phyloP scores from a whole-genome alignment of 73 alveolate species.

The Paramecium sonneborni region DNA sequence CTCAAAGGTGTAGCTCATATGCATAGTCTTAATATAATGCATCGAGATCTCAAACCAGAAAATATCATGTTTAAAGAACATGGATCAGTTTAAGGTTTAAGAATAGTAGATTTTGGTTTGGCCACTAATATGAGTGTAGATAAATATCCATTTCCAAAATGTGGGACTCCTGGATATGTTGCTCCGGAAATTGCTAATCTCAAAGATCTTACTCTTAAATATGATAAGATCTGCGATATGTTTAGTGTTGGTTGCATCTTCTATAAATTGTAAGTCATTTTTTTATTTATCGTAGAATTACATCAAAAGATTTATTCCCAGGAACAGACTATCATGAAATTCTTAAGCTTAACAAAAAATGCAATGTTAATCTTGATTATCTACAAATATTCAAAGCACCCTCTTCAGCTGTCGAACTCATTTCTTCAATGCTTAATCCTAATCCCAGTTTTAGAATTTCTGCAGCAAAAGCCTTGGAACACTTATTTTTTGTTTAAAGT shows the following conservation, averaged over 20 bases:
- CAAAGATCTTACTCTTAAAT: conserved; percentile 35
- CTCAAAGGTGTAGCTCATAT: conserved; percentile 85
- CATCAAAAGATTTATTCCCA: conserved; percentile 19
- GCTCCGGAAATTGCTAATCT: conserved; percentile 85
- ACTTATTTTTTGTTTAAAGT: conserved; percentile 59
- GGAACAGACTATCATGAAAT: conserved; percentile 31
- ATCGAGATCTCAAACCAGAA: conserved; percentile 97
- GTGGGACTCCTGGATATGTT: conserved; percentile 83
- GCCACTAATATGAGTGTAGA: conserved; percentile 47
- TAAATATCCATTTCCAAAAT: conserved; percentile 49
- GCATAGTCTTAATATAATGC: conserved; percentile 84
- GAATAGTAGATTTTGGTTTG: conserved; percentile 69
- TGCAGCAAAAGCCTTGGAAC: conserved; percentile 82
- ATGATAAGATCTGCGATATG: conserved; percentile 63
- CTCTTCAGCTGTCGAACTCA: conserved; percentile 54
- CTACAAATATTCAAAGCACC: background rate
- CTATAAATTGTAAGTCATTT: conserved; percentile 38
- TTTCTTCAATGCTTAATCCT: conserved; percentile 73
- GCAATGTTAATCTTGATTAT: conserved; percentile 3
- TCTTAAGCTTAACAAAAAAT: conserved; percentile 8
- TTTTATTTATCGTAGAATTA: background rate
- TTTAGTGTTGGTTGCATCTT: conserved; percentile 68
- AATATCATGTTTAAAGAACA: conserved; percentile 82
- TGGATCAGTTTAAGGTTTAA: background rate
- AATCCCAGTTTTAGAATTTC: conserved; percentile 82